A percentile compares a stretch with the other conserved stretches of the same genome.
Evolutionary conservation across 257 asterid species (phyloP).

Genomic region (Ligustrum vulgare): DNA sequence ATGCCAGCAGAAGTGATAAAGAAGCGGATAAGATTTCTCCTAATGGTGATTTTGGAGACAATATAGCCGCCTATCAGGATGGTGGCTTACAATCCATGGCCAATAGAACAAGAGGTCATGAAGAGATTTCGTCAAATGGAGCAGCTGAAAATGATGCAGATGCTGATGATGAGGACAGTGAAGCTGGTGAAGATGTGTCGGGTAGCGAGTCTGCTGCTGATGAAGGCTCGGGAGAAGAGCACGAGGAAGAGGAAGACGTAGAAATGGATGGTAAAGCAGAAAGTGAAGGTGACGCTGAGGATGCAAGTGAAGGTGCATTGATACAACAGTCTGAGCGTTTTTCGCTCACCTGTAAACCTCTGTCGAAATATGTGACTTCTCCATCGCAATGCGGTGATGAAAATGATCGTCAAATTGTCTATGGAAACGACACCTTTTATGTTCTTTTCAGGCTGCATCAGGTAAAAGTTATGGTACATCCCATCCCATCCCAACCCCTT

Average conservation of each 20-base stretch:
- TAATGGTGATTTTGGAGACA: slow-evolving; percentile 76
- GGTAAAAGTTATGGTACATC: slow-evolving; percentile 39
- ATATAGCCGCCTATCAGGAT: slow-evolving; percentile 59
- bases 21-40: slow-evolving; percentile 96
- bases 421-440: slow-evolving; percentile 86
- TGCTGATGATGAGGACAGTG: slow-evolving; percentile 86
- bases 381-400: slow-evolving; percentile 33
- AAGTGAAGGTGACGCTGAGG: slow-evolving; percentile 96
- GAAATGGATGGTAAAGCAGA: slow-evolving; percentile 81
- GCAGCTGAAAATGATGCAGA: slow-evolving; percentile 78
- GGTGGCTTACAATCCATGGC: slow-evolving; percentile 44
- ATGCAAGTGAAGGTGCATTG: slow-evolving; percentile 54
- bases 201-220: slow-evolving; percentile 94
- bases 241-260: slow-evolving; percentile 76
- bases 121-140: slow-evolving; percentile 56
- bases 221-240: slow-evolving; percentile 83
- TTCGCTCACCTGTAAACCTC: slow-evolving; percentile 68
- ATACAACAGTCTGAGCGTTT: slow-evolving; percentile 64
- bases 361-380: slow-evolving; percentile 62
- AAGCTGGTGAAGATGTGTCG: slow-evolving; percentile 82
- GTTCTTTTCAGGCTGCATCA: slow-evolving; percentile 96
- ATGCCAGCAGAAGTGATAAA: slow-evolving; percentile 78
- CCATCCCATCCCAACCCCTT: background rate
- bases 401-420: slow-evolving; percentile 54
- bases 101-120: slow-evolving; percentile 41